Evolutionary conservation across 768 basidiomycete genomes (phyloP).

Genomic region (Mycena kentingensis): DNA sequence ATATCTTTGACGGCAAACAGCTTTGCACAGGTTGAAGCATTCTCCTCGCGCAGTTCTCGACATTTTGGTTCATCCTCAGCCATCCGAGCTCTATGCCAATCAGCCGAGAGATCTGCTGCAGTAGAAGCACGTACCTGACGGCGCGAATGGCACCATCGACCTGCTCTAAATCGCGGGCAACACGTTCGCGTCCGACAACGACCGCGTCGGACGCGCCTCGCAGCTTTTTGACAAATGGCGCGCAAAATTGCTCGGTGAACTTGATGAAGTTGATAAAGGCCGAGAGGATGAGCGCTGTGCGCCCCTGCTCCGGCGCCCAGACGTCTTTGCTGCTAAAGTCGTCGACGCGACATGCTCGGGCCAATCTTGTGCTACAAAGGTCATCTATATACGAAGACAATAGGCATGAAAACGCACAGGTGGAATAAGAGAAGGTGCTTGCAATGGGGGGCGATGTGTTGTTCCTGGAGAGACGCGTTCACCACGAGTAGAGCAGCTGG

Average conservation of each 20-base stretch:
- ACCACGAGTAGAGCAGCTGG: background rate
- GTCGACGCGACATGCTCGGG: slow-evolving; percentile 69
- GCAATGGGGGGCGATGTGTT: slow-evolving; percentile 59
- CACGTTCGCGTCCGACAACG: slow-evolving; percentile 62
- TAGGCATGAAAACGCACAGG: slow-evolving; percentile 50
- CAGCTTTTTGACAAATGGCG: slow-evolving; percentile 60
- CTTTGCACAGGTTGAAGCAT: slow-evolving; percentile 58
- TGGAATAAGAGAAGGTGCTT: slow-evolving; percentile 71
- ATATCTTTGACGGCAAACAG: slow-evolving; percentile 72
- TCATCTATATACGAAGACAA: background rate
- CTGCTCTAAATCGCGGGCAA: slow-evolving; percentile 49
- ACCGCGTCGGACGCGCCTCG: slow-evolving; percentile 59
- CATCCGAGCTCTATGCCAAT: slow-evolving; percentile 52
- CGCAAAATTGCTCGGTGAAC: slow-evolving; percentile 75
- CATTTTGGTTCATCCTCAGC: slow-evolving; percentile 72
- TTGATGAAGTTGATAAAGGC: slow-evolving; percentile 94
- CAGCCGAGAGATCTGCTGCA: background rate
- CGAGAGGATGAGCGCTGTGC: slow-evolving; percentile 75
- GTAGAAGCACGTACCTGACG: slow-evolving; percentile 51
- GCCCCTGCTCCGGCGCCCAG: slow-evolving; percentile 67
- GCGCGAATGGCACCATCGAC: slow-evolving; percentile 52
- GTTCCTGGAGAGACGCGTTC: slow-evolving; percentile 49
- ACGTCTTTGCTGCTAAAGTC: slow-evolving; percentile 81
- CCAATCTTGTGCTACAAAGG: slow-evolving; percentile 60
- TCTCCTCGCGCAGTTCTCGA: slow-evolving; percentile 60